Conservation (phyloP, 148 eudicot genomes). For the Camellia granthamiana region DNA sequence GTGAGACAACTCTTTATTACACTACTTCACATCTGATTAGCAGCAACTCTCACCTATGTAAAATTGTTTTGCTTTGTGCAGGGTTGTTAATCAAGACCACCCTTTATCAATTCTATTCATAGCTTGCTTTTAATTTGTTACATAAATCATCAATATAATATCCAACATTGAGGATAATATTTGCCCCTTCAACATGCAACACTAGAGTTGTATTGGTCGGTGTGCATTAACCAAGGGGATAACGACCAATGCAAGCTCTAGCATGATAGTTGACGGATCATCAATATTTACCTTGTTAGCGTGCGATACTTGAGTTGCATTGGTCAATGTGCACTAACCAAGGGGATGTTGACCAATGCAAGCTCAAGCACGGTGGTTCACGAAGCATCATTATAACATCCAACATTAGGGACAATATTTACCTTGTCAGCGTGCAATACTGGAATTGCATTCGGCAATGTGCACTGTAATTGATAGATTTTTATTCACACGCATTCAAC, state of each 20-base stretch:
- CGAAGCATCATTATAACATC: too few relatives aligned
- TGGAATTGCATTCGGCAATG: slow-evolving; percentile 28
- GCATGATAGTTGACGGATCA: not conserved
- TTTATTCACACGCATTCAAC: not conserved
- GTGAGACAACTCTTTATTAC: not conserved
- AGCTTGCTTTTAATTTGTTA: not conserved
- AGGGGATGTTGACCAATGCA: slow-evolving; percentile 40
- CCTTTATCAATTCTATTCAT: not conserved
- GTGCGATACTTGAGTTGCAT: slow-evolving; percentile 13
- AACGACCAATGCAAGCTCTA: slow-evolving; percentile 27
- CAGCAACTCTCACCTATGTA: not conserved
- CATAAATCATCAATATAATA: not conserved
- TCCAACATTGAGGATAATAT: not conserved
- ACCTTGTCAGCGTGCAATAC: not conserved
- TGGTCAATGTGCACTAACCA: slow-evolving; percentile 35
- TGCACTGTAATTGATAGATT: slow-evolving; percentile 7
- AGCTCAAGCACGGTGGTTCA: not conserved
- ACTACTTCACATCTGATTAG: not conserved
- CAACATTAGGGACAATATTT: not conserved
- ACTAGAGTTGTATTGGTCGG: slow-evolving; percentile 27
- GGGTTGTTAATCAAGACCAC: not conserved
- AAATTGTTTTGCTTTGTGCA: slow-evolving; percentile 3
- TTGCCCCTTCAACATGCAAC: not conserved
- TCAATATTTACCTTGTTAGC: not conserved
- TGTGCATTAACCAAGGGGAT: slow-evolving; percentile 43